Base-by-base conservation (phyloP, 2,329 filamentous ascomycete species). In the Aspergillus viridinutans region DNA sequence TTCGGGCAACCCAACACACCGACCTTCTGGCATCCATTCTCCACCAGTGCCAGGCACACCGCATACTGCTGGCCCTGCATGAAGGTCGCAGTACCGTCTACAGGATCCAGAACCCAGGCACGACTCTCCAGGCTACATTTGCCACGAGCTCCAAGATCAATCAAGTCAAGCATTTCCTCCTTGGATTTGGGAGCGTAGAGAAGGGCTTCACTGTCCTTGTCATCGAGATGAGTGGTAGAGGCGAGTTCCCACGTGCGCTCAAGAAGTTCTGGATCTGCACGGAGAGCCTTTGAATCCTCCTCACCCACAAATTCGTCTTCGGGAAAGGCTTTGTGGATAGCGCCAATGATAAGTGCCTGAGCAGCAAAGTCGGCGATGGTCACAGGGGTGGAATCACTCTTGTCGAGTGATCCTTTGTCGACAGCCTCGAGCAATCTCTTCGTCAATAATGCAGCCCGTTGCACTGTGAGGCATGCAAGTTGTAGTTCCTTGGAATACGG, bases 1-100 rank as follows among this genome's bases (percentile, higher is more conserved):
- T 87, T 87, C 9, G 85, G 85, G 67, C 83, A 86, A 8, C 81
- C 85, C 45, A 86, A 72, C 2, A 85, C 81, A n/a, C 81, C 84
- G 23, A 88, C 67, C 52, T 80, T 74, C 67, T 88, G 82, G 49
- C 71, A 64, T 3, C 85, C 85, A 53, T 85, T 75, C 57, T 84
- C 79, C 2, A 87, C 70, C 60, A 88, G 71, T 3, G 82, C 81
- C 21, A 87, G 72, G 58, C 83, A 83, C 3, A 88, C 83, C 3
- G 81, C 85, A 58, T 87, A 88, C 70, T 88, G 85, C 69, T 84
- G 78, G 3, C 82, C 82, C 42, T 73, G 73, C 61, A 88, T 80
- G 57, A 86, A 88, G 0, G 84, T 82, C 17, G 81, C 81, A 1
- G 85, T 88, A 29, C 85, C 85, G 62, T 88, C 85, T 7, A 88